Evolutionary conservation across 139 green algal species (phyloP), one percentile per base, ranked within the genome.

Genomic region (Tetratostichococcus sp.): DNA sequence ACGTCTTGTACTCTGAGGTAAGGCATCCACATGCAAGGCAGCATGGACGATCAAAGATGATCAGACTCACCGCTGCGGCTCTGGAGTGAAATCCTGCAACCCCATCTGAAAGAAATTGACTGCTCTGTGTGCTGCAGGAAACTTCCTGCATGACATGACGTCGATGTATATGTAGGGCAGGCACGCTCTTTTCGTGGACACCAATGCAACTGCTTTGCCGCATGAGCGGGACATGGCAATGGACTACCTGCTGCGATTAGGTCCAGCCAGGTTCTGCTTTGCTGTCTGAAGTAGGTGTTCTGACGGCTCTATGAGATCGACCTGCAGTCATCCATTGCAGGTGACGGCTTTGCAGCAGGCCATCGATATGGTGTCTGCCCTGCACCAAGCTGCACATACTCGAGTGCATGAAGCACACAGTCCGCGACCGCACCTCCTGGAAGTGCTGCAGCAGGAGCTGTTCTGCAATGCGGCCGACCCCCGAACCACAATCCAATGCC

Each of bases 391-490:
- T 50, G 39, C 39, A 50, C 8, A 6, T 21, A 11, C 8, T 50
- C 8, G 39, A 21, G 39, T 21, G 11, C 39, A 50, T 21, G 39
- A 50, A 21, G 8, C 8, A 21, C 6, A 11, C 39, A 50, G 39
- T 50, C n/a, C n/a, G n/a, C n/a, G n/a, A n/a, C n/a, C 50, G 2
- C 32, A 98, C 93, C 67, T 90, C 81, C 62, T 91, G 31, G 78
- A 97, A 98, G 66, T 88, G 73, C 35, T 94, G 84, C 70, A 97
- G 83, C 74, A 98, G 84, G 57, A 98, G 85, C 75, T 95, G 76
- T 78, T 94, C 79, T 1, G 85, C 89, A 1, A 98, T 92, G 4
- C 95, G 85, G 4, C 95, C 95, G 30, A 98, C 90, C 19, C 95
- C 95, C 14, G 95, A 95, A 8, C 95, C 95, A 76, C 94, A 98